Evolutionary conservation across 768 basidiomycete species (phyloP).

Genomic region (Boletus rufocinnamomeus): DNA sequence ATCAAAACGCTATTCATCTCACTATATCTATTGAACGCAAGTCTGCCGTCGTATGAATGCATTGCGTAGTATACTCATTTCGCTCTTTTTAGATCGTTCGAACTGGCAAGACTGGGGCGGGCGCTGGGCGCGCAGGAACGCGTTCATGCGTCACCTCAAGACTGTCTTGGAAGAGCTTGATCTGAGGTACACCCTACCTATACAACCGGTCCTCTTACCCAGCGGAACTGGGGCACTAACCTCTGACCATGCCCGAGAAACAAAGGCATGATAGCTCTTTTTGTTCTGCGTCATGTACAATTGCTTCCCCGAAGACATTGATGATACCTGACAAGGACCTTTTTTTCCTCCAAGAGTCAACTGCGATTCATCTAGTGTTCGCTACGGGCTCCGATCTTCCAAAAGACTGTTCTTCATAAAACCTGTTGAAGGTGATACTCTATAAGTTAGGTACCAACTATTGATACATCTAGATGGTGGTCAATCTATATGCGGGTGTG

Average conservation of each 20-base stretch:
- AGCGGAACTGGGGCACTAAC: conserved; percentile 10
- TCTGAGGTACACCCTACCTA: conserved; percentile 65
- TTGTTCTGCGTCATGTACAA: background rate
- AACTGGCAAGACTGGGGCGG: conserved; percentile 92
- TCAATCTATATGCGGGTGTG: background rate
- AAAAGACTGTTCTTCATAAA: background rate
- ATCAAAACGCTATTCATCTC: conserved; percentile 68
- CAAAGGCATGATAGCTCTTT: background rate
- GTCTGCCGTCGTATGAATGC: conserved; percentile 27
- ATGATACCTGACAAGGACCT: background rate
- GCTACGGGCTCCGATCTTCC: too few species aligned
- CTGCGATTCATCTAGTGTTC: background rate
- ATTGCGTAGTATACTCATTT: background rate
- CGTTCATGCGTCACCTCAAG: conserved; percentile 77
- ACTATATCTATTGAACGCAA: conserved; percentile 71
- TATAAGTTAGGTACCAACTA: conserved; percentile 11
- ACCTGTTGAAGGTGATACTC: conserved; percentile 41
- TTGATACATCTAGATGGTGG: conserved; percentile 6
- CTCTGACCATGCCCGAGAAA: background rate
- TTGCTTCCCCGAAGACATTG: background rate
- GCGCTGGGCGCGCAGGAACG: conserved; percentile 71
- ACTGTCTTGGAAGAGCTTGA: conserved; percentile 72
- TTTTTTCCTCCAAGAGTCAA: background rate
- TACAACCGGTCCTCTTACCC: conserved; percentile 68
- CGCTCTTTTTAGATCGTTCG: conserved; percentile 53